Base-by-base conservation (phyloP, 352 stramenopile species). In the Pythium aquatile region DNA sequence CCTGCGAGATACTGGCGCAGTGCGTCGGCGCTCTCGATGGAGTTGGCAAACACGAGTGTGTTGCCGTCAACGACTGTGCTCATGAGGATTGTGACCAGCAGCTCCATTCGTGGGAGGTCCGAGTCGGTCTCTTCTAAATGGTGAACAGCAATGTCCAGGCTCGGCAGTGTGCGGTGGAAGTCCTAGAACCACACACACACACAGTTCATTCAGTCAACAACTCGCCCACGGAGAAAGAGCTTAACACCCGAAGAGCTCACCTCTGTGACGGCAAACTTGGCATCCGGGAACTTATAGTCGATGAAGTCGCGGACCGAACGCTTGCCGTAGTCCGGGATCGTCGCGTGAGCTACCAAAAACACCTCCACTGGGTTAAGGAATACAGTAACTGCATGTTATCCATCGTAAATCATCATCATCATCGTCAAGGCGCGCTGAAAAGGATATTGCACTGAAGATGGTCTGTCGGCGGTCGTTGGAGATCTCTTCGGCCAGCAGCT, bases 401-500 rank as follows among this genome's bases (percentile, higher is more conserved):
- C n/a, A 10, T 37, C 24, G 1, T 11, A 3, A 62, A 48, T 35
- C 37, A 49, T 32, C 33, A 35, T 20, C 9, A 39, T 48, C 14
- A 24, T 26, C 32, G 49, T 48, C n/a, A 33, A 8, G 24, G 32
- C 29, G 24, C 33, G 40, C 30, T 44, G n/a, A 63, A 72, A 69
- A 87, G 78, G 77, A 89, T 89, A 87, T 89, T 69, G 83, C 83
- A 77, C 81, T 90, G 65, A 91, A 94, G 58, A 94, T 68, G 65
- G 79, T 90, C 62, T 94, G 85, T 4, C 80, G 79, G 57, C 39
- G 51, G 24, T 74, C 48, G 3, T 2, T 29, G 0, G 78, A 70
- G 28, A 79, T 54, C 33, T 79, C 68, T 14, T 72, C 55, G 20
- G 10, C 32, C 17, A 47, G 32, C 30, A 75, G 70, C 26, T 47